Conservation (phyloP, 2,329 filamentous ascomycete genomes). For the Penicillium sp. region DNA sequence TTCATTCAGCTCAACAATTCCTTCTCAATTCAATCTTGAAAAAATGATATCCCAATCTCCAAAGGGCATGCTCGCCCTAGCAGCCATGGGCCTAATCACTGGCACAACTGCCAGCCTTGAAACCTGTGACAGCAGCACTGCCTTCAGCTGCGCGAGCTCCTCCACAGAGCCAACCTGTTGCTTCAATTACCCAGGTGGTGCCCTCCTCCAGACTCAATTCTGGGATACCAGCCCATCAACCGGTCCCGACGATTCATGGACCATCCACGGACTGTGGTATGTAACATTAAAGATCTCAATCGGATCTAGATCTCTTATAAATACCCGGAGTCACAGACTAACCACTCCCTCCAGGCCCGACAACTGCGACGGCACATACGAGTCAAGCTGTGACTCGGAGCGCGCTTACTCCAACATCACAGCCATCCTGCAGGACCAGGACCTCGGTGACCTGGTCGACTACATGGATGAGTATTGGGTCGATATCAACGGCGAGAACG, state of each 20-base stretch:
- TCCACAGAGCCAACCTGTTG: slow-evolving; percentile 54
- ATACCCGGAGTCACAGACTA: neutral
- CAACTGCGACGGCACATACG: slow-evolving; percentile 58
- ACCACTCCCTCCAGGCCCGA: slow-evolving; percentile 40
- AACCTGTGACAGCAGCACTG: slow-evolving; percentile 35
- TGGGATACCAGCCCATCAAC: slow-evolving; percentile 58
- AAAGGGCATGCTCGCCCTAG: slow-evolving; percentile 26
- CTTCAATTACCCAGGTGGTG: slow-evolving; percentile 58
- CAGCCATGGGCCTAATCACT: slow-evolving; percentile 19
- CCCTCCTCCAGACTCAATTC: slow-evolving; percentile 59
- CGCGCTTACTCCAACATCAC: slow-evolving; percentile 59
- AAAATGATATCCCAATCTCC: slow-evolving; percentile 10
- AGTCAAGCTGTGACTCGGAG: slow-evolving; percentile 54
- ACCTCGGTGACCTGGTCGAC: slow-evolving; percentile 49
- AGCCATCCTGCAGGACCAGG: slow-evolving; percentile 52
- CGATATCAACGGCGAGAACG: slow-evolving; percentile 53
- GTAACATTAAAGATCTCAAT: slow-evolving; percentile 7
- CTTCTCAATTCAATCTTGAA: neutral
- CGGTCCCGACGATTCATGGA: slow-evolving; percentile 57
- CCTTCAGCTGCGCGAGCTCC: slow-evolving; percentile 57
- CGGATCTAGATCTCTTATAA: neutral
- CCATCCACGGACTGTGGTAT: slow-evolving; percentile 57
- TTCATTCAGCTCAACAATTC: neutral
- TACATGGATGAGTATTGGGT: slow-evolving; percentile 64
- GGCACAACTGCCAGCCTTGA: slow-evolving; percentile 26